Conservation (phyloP, 1,284 basidiomycete species). For the Heterobasidion occidentale region DNA sequence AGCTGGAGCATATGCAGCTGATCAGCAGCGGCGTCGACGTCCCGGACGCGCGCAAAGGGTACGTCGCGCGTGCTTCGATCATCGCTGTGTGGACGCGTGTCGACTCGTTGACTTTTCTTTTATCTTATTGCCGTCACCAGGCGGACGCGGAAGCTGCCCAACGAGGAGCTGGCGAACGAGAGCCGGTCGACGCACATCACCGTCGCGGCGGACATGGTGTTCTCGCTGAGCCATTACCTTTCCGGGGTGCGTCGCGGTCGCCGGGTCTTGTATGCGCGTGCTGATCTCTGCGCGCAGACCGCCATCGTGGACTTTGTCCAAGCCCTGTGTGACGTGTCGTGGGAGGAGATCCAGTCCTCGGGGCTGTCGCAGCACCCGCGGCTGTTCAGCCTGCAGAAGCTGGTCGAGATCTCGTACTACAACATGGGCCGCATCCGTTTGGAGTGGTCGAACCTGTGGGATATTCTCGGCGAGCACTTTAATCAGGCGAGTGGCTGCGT, state of each 20-base stretch:
- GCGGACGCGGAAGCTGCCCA: constrained; percentile 61
- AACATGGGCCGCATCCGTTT: constrained; percentile 99
- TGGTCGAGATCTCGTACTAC: constrained; percentile 99
- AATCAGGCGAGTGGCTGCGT: constrained; percentile 65
- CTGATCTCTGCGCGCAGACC: constrained; percentile 40
- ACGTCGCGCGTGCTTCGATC: constrained; percentile 17
- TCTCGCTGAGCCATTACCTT: constrained; percentile 90
- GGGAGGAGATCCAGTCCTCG: constrained; percentile 99
- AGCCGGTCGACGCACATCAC: constrained; percentile 97
- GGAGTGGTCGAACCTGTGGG: constrained; percentile 99
- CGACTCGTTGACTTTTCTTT: background rate
- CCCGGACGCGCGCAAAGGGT: constrained; percentile 81
- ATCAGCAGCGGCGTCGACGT: constrained; percentile 84
- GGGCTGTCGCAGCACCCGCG: constrained; percentile 90
- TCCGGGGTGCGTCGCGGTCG: constrained; percentile 65
- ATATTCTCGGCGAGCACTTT: constrained; percentile 97
- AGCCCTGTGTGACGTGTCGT: constrained; percentile 94
- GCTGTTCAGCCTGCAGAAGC: constrained; percentile 95
- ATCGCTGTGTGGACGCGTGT: background rate
- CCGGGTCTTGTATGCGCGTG: background rate
- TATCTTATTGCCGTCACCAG: background rate
- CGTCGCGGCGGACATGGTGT: constrained; percentile 98
- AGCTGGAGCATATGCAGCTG: constrained; percentile 95
- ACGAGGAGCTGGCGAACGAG: constrained; percentile 94
- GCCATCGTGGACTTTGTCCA: constrained; percentile 98